Evolutionary conservation across 1,139 yeast species (phyloP).

Genomic region (Saccharomyces hybrid): DNA sequence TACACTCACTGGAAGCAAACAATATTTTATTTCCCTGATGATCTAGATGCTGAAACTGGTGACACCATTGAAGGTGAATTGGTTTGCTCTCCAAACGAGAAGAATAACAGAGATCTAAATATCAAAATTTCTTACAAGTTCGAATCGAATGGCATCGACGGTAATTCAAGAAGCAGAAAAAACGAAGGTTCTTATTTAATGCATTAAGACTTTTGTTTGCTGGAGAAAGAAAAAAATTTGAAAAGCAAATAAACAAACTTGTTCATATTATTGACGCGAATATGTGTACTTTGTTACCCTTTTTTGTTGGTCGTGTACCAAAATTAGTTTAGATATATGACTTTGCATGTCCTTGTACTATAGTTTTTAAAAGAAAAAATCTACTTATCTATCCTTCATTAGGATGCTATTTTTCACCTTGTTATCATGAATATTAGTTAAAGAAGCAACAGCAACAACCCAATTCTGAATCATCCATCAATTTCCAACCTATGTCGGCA

Average conservation of each 20-base stretch:
- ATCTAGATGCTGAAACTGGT: constrained; percentile 68
- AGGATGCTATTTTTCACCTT: neutral
- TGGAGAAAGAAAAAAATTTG: neutral
- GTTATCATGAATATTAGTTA: neutral
- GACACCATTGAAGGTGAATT: constrained; percentile 67
- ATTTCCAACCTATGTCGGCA: constrained; percentile 25
- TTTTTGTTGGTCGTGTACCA: neutral
- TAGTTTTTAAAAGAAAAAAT: neutral
- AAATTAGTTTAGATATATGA: neutral
- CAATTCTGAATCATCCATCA: constrained; percentile 26
- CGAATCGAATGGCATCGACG: constrained; percentile 45
- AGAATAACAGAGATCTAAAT: constrained; percentile 81
- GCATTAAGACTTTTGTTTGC: constrained; percentile 21
- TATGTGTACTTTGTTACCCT: neutral
- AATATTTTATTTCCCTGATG: constrained; percentile 83
- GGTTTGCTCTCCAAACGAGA: constrained; percentile 66
- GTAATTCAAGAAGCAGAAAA: constrained; percentile 44
- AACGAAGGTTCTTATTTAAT: constrained; percentile 27
- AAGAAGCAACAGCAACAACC: constrained; percentile 22
- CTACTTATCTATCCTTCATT: neutral
- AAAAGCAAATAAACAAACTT: neutral
- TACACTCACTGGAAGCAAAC: constrained; percentile 98
- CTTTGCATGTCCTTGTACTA: neutral
- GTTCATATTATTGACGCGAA: neutral
- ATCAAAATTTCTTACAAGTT: constrained; percentile 52